Evolutionary conservation across 2,329 filamentous ascomycete genomes (phyloP).

Genomic region (Seiridium unicorne): DNA sequence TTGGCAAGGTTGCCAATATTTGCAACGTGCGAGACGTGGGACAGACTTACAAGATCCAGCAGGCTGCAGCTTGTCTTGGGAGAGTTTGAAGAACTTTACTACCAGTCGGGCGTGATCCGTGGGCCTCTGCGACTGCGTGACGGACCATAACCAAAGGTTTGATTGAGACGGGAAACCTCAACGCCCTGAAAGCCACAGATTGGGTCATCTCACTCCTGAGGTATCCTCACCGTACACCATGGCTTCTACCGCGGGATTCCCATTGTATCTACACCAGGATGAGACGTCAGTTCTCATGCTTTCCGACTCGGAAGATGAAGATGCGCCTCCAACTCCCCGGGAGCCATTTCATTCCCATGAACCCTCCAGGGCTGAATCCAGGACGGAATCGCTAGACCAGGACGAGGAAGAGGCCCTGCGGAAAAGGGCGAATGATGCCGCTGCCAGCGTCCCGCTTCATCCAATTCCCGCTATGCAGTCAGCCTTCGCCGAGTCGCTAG

Average conservation of each 20-base stretch:
- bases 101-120: too few relatives aligned
- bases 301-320: constrained; percentile 13
- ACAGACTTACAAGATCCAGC: background rate
- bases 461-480: constrained; percentile 75
- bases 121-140: background rate
- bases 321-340: constrained; percentile 7
- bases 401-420: constrained; percentile 20
- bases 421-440: constrained; percentile 26
- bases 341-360: constrained; percentile 16
- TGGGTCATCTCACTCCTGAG: background rate
- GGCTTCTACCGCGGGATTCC: constrained; percentile 10
- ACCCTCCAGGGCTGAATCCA: constrained; percentile 13
- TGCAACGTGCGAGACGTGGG: background rate
- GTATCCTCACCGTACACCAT: background rate
- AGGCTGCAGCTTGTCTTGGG: background rate
- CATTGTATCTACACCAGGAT: constrained; percentile 11
- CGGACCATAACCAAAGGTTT: background rate
- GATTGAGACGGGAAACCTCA: background rate
- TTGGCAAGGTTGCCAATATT: background rate
- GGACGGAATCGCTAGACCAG: constrained; percentile 10
- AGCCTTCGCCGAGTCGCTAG: constrained; percentile 79
- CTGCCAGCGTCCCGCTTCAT: constrained; percentile 49
- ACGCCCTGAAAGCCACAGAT: background rate
- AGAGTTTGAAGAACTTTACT: background rate
- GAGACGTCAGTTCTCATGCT: constrained; percentile 11